phyloP scores from a whole-genome alignment of 192 early-diverging fungal species.

The Glomus cerebriforme region DNA sequence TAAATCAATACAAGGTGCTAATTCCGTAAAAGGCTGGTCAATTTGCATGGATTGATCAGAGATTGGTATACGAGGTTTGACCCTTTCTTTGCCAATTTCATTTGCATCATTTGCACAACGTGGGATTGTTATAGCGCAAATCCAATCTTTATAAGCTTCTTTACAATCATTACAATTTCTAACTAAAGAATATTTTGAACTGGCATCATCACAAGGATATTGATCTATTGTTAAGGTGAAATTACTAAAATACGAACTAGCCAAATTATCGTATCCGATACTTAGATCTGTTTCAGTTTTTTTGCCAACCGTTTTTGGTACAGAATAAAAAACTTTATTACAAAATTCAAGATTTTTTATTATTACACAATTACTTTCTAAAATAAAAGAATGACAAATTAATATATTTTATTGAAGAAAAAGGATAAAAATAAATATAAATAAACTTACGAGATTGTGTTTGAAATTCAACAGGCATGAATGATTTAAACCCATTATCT shows the following conservation, averaged over 20 bases:
- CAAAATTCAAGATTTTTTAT: constrained; percentile 55
- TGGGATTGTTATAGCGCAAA: constrained; percentile 57
- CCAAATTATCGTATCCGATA: constrained; percentile 52
- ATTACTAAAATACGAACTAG: constrained; percentile 42
- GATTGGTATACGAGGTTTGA: constrained; percentile 32
- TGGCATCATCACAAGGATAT: constrained; percentile 47
- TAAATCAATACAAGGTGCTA: constrained; percentile 59
- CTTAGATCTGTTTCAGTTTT: constrained; percentile 33
- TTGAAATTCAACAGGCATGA: constrained; percentile 33
- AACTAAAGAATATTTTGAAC: constrained; percentile 56
- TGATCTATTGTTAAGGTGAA: constrained; percentile 49
- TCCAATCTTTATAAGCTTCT: constrained; percentile 56
- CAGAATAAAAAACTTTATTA: constrained; percentile 56
- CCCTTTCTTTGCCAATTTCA: background rate
- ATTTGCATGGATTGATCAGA: constrained; percentile 40
- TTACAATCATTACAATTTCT: constrained; percentile 57
- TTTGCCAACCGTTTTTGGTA: constrained; percentile 38
- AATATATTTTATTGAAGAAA: background rate
- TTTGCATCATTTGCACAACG: constrained; percentile 48
- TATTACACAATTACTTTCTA: constrained; percentile 50
- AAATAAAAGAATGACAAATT: background rate
- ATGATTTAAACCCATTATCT: constrained; percentile 34
- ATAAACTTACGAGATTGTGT: constrained; percentile 40
- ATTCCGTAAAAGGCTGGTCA: constrained; percentile 44
- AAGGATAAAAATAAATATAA: background rate